A percentile compares a stretch with the other conserved stretches of the same genome.
Evolutionary conservation across 805 yeast species (phyloP).

Genomic region (Metschnikowia sp.): DNA sequence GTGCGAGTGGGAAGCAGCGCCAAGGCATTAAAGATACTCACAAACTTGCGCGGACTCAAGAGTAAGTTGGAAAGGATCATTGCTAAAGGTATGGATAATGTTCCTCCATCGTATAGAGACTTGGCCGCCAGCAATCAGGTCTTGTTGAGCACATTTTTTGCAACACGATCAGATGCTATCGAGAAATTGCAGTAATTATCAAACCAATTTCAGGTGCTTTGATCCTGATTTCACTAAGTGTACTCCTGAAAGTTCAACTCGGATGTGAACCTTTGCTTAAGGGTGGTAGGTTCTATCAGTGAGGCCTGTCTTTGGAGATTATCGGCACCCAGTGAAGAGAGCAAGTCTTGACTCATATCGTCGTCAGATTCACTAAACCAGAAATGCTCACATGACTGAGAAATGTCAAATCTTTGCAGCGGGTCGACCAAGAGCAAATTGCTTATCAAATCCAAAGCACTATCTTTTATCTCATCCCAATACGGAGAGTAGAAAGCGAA

Average conservation of each 20-base stretch:
- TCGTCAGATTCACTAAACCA: constrained; percentile 38
- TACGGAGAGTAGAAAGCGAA: constrained; percentile 77
- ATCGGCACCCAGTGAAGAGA: background rate
- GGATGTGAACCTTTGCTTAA: constrained; percentile 16
- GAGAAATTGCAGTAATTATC: background rate
- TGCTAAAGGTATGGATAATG: constrained; percentile 4
- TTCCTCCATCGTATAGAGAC: constrained; percentile 13
- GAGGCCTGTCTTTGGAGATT: constrained; percentile 2
- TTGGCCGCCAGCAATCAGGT: constrained; percentile 12
- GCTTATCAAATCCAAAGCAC: constrained; percentile 62
- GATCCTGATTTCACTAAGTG: no score
- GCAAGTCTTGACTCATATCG: background rate
- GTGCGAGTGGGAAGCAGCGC: constrained; percentile 33
- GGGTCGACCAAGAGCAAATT: constrained; percentile 56
- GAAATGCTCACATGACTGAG: constrained; percentile 36
- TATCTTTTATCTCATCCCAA: constrained; percentile 70
- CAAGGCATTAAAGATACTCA: constrained; percentile 32
- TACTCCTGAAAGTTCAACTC: constrained; percentile 11
- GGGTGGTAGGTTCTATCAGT: constrained; percentile 14
- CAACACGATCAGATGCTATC: constrained; percentile 10
- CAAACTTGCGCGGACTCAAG: constrained; percentile 23
- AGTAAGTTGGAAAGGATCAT: constrained; percentile 16
- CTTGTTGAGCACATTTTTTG: constrained; percentile 16
- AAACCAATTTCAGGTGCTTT: no score
- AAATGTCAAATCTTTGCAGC: constrained; percentile 38